Conservation (phyloP, 2,329 filamentous ascomycete species). For the Ceratocystis huliohia region DNA sequence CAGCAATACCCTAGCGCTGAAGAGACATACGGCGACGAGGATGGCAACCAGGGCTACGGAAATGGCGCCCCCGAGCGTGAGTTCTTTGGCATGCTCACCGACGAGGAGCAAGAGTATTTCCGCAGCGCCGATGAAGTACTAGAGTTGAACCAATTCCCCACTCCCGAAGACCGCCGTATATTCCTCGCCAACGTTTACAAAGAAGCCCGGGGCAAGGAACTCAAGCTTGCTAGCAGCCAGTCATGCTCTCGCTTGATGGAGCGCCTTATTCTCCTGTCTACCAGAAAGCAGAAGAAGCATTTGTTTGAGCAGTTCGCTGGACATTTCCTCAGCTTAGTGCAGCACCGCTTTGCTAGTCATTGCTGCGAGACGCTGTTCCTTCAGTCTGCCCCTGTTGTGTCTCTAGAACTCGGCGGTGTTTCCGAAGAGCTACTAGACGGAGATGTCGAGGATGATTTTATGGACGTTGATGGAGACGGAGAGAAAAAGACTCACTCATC, state of each 20-base stretch:
- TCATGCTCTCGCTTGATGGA: conserved; percentile 91
- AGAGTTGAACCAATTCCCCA: conserved; percentile 75
- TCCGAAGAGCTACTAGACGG: conserved; percentile 34
- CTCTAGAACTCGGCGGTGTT: conserved; percentile 51
- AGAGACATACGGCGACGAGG: conserved; percentile 24
- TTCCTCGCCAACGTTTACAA: conserved; percentile 73
- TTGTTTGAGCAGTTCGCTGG: conserved; percentile 75
- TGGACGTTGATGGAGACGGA: conserved; percentile 13
- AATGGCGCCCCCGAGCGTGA: conserved; percentile 43
- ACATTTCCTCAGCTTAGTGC: conserved; percentile 79
- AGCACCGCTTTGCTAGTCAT: conserved; percentile 93
- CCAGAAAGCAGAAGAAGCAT: conserved; percentile 65
- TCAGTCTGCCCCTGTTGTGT: conserved; percentile 65
- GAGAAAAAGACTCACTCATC: conserved; percentile 37
- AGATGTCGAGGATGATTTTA: conserved; percentile 27
- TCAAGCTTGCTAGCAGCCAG: conserved; percentile 93
- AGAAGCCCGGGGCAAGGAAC: conserved; percentile 80
- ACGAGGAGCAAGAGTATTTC: conserved; percentile 94
- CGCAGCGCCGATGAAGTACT: conserved; percentile 78
- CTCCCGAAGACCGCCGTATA: conserved; percentile 55
- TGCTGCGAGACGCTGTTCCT: conserved; percentile 92
- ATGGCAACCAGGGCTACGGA: conserved; percentile 22
- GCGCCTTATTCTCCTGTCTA: conserved; percentile 71
- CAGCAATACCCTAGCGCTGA: conserved; percentile 22
- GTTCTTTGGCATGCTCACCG: conserved; percentile 87